Evolutionary conservation across 345 rosid genomes (phyloP).

Genomic region (Psidium guajava): DNA sequence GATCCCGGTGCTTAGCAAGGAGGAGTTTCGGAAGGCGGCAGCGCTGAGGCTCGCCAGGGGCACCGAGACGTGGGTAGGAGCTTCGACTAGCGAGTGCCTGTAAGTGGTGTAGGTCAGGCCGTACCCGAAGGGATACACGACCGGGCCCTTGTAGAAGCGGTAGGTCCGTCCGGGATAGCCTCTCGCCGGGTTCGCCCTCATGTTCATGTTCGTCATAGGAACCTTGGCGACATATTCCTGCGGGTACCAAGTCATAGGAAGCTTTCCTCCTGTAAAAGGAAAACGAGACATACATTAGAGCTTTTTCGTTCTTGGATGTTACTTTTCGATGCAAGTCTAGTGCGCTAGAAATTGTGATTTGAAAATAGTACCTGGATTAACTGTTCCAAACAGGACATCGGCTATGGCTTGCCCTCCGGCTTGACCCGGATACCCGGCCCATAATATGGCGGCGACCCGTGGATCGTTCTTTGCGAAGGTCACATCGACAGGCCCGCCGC

Average conservation of each 20-base stretch:
- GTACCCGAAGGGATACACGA: constrained; percentile 71
- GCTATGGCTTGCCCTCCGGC: constrained; percentile 89
- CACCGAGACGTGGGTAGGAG: constrained; percentile 30
- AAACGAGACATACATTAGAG: background rate
- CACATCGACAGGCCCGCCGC: constrained; percentile 82
- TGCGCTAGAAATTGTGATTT: background rate
- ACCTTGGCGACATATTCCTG: constrained; percentile 53
- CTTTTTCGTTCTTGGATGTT: background rate
- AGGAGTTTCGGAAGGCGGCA: constrained; percentile 13
- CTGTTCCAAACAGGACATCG: constrained; percentile 61
- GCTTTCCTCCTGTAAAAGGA: constrained; percentile 52
- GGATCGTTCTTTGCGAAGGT: constrained; percentile 75
- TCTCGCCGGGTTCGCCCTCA: constrained; percentile 42
- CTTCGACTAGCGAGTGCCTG: constrained; percentile 27
- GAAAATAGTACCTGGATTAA: constrained; percentile 51
- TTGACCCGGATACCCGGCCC: constrained; percentile 99
- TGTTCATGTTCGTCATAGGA: constrained; percentile 86
- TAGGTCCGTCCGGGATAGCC: constrained; percentile 91
- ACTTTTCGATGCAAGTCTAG: background rate
- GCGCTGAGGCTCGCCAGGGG: constrained; percentile 16
- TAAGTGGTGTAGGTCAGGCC: constrained; percentile 65
- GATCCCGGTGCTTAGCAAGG: constrained; percentile 17
- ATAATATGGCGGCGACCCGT: constrained; percentile 61
- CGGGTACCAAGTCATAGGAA: constrained; percentile 97
- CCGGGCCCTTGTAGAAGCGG: constrained; percentile 89